These are phyloP conservation scores for Cudoniella acicularis DNA, from an alignment of 495 filamentous ascomycete genomes.

Conservation along the genomic window DNA sequence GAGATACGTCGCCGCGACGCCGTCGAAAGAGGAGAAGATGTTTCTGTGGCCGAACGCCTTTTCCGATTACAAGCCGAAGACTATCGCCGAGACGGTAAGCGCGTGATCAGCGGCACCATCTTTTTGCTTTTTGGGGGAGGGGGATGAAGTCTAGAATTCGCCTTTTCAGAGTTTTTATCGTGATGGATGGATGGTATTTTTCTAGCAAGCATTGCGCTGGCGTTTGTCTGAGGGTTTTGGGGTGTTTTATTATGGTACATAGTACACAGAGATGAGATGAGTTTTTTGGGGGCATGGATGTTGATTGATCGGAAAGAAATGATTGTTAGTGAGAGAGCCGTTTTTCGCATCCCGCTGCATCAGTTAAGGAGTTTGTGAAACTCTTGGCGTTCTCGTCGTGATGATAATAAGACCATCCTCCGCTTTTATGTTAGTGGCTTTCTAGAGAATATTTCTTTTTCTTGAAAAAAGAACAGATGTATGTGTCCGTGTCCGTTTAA, in stretches of 20 bases:
- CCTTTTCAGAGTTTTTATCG: too few relatives aligned
- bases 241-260: background rate
- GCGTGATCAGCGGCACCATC: too few relatives aligned
- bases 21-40: slow-evolving; percentile 59
- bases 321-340: too few relatives aligned
- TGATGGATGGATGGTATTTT: background rate
- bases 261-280: background rate
- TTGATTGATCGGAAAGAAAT: background rate
- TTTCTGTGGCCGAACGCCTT: slow-evolving; percentile 64
- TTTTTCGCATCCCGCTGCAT: too few relatives aligned
- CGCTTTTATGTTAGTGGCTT: too few relatives aligned
- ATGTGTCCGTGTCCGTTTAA: too few relatives aligned
- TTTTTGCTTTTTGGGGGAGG: background rate
- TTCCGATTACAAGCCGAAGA: slow-evolving; percentile 35
- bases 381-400: background rate
- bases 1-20: slow-evolving; percentile 51
- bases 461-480: too few relatives aligned
- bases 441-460: too few relatives aligned
- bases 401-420: too few relatives aligned
- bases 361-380: background rate
- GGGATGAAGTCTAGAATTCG: background rate
- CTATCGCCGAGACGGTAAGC: slow-evolving; percentile 20
- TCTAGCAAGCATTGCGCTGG: too few relatives aligned
- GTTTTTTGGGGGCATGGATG: background rate
- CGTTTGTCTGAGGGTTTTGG: too few relatives aligned